Base-by-base conservation (phyloP, 2,329 filamentous ascomycete species). In the Scorias spongiosa region DNA sequence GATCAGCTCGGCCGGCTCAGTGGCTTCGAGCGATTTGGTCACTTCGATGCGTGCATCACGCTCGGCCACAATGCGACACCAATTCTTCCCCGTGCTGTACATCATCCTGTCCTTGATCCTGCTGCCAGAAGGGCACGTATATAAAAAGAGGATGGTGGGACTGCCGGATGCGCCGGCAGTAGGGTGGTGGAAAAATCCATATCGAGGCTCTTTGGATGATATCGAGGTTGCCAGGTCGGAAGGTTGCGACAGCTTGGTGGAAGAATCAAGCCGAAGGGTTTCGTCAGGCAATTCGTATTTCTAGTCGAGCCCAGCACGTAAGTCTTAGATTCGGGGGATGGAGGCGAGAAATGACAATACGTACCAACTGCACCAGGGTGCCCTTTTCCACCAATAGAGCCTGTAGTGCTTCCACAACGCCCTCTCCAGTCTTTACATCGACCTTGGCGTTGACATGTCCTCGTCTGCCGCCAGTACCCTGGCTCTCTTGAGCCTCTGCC, bases 21-120 rank as follows among this genome's bases (percentile, higher is more conserved):
- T 75, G 32, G 71, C 75, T 58, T 81, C 77, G 46, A 81, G 63
- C 59, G 74, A 81, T 72, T 84, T 87, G 45, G 76, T 78, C 4
- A 85, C 66, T 45, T 67, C 69, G 42, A 89, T 57, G 0, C 78
- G 79, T 1, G 76, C 80, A 51, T 84, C 75, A 30, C 64, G 65
- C 54, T 79, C 75, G 14, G 83, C 84, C 28, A 87, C 67, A 2
- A 84, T 81, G 18, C 68, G 67, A 26, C 66, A 65, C 52, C 75
- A 68, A 46, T 70, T 73, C 44, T 60, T 60, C 40, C 55, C 53
- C 43, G 73, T 75, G 18, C 84, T 83, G 60, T 91, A 91, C 57
- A 91, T 64, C 85, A 93, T 93, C 50, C 84, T 73, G 64, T 83
- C 81, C 66, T 85, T 88, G 66, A 91, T 83, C 64, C 79, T 84